A percentile compares a stretch with the other conserved stretches of the same genome.
Conservation (phyloP, 176 grass and related monocot species). For the Oryza meridionalis region DNA sequence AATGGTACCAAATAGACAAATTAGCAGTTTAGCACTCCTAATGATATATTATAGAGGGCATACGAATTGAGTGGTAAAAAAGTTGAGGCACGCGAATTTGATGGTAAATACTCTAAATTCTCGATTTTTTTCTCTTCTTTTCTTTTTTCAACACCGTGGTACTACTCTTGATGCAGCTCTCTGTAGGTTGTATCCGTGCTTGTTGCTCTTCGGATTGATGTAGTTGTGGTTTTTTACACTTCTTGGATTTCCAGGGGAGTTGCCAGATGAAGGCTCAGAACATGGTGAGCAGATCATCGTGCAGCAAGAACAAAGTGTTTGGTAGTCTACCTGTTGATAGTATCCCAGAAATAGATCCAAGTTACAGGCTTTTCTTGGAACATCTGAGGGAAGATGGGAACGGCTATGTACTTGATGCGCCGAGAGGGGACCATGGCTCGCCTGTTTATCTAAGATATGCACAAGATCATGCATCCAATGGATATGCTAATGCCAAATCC, state of each 20-base stretch:
- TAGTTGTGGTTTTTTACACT: no score
- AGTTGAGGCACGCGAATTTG: no score
- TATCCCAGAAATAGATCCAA: constrained; percentile 45
- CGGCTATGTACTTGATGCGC: constrained; percentile 31
- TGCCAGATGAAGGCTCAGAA: constrained; percentile 30
- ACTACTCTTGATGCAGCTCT: no score
- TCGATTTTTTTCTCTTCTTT: no score
- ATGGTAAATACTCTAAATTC: no score
- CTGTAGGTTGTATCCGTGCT: no score
- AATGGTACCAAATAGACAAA: no score
- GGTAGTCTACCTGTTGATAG: background rate
- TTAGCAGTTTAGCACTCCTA: no score
- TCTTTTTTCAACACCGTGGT: no score
- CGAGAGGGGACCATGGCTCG: constrained; percentile 41
- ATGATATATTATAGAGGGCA: no score
- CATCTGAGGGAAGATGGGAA: constrained; percentile 39
- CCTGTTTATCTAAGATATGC: constrained; percentile 49
- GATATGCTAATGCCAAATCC: background rate
- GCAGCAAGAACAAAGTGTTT: constrained; percentile 30
- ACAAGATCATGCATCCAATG: constrained; percentile 2
- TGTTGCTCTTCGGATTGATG: no score
- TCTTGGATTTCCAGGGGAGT: background rate
- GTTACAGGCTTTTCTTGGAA: constrained; percentile 56
- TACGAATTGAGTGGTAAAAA: no score
- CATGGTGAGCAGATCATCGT: background rate